Evolutionary conservation across 306 rosid species (phyloP), one percentile per base, ranked within the genome.

Genomic region (Cucurbita pepo): DNA sequence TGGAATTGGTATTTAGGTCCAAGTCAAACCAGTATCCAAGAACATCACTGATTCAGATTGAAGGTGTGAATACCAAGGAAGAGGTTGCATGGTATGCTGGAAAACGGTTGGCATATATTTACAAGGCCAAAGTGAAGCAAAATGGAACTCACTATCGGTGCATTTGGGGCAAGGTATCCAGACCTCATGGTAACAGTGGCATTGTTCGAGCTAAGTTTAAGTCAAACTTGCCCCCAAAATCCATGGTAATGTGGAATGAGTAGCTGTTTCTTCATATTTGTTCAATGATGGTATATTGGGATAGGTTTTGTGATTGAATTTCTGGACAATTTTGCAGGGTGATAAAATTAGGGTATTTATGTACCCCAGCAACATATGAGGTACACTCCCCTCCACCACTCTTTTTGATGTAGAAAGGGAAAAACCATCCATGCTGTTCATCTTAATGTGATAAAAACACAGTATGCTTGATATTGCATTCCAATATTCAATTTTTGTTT

Each of bases 101-200:
- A 40, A 90, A 90, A 84, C 75, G 86, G 5, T 65, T 90, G 91
- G 95, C 91, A 0, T 90, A 90, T 44, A 88, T 90, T 71, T 90
- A 86, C 80, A 90, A 88, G 85, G 97, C 91, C 44, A 90, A 86
- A 81, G 88, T 84, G 74, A 90, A 90, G 89, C 85, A 77, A 47
- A 82, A 85, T 63, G 95, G 90, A 13, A 82, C 81, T 38, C 97
- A 91, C 69, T 91, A 88, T 75, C 95, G 97, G 45, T 87, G 95
- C 85, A 81, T 88, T 40, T 91, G 92, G 92, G 97, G 97, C 0
- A 91, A 88, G 89, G 96, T 87, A 36, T 44, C 81, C 11, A 84
- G 96, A 88, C 89, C 97, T 21, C 97, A 88, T 0, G 97, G 97
- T 10, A 91, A 91, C 83, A 91, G 91, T 8, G 95, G 97, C 9